Base-by-base conservation (phyloP, 768 basidiomycete species). In the Udeniomyces megalosporus region DNA sequence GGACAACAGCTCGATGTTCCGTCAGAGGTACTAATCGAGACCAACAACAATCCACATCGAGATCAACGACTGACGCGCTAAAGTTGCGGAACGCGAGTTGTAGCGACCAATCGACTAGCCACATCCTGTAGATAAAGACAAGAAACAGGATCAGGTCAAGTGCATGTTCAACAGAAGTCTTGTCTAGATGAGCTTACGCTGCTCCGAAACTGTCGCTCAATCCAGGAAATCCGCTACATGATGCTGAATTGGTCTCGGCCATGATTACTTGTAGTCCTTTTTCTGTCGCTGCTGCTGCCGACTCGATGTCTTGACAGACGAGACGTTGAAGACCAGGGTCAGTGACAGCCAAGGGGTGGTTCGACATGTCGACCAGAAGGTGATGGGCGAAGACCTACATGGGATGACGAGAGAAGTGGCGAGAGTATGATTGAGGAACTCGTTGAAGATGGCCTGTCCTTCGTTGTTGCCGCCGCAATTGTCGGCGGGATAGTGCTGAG, bases 161-260 rank as follows among this genome's bases (percentile, higher is more conserved):
- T 42, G 38, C n/a, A n/a, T n/a, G 38, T 8, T 42, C 38, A 42
- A 42, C 8, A 42, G 38, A 17, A 8, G 10, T 8, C 10, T 42
- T 8, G 10, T 42, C 17, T 42, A 42, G 10, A 42, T 8, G 38
- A 17, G 17, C 38, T 8, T 42, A 42, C 3, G 81, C 80, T 0
- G 79, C 81, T 3, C 74, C 76, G 62, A 79, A 84, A 67, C 77
- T 70, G 75, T 86, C 79, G 75, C 82, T 70, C 72, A 83, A 77
- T 60, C 77, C 76, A 15, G 74, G 71, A 69, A 77, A 79, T 22
- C 77, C 78, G 65, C 75, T 77, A 69, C 78, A 80, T 52, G 74
- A 76, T 3, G 76, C 38, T 17, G 38, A 42, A 17, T 42, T 42
- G 38, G 38, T 42, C 38, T 42, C 38, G 38, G 17, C 10, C 38